Evolutionary conservation across 345 rosid species (phyloP), one percentile per base, ranked within the genome.

Genomic region (Toxicodendron radicans): DNA sequence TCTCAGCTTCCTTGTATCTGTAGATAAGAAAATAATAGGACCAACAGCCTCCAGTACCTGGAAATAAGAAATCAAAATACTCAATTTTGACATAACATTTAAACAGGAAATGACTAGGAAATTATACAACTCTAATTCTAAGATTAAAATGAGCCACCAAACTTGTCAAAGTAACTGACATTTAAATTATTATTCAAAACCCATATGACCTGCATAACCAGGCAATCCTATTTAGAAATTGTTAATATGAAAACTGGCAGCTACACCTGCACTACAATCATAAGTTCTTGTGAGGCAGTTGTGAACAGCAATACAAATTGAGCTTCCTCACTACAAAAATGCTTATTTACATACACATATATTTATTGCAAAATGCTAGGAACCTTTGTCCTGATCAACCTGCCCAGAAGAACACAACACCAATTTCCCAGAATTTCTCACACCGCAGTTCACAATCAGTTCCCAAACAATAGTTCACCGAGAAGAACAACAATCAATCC

Each of bases 1-100:
- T 78, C 98, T 89, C 79, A 93, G 87, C 86, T 95, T 95, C 82
- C 95, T 88, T 20, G 99, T 93, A 86, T 95, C 99, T 59, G 95
- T 91, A 64, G 97, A 93, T 70, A 95, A 82, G 81, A 93, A 95
- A 80, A 95, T 93, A 66, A 91, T 89, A 59, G 98, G 99, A 73
- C 98, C 99, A 38, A 95, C 97, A 68, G 99, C 99, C 87, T 95
- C 98, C 79, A 95, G 82, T 78, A 95, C 99, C 99, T 95, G 91
- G 74, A 84, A 73, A 81, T 53, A 16, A 38, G 64, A 82, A 71
- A 69, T 56, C 49, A 33, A 79, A 65, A 16, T 63, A 35, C 30
- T 76, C 65, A 83, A 58, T 43, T 21, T 58, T 17, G 53, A 61
- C 52, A n/a, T 52, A 51, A 21, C 56, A 45, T 16, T 64, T 38